These are phyloP conservation scores for Solanum sejunctum DNA, from an alignment of 257 asterid species.

Conservation along the genomic window DNA sequence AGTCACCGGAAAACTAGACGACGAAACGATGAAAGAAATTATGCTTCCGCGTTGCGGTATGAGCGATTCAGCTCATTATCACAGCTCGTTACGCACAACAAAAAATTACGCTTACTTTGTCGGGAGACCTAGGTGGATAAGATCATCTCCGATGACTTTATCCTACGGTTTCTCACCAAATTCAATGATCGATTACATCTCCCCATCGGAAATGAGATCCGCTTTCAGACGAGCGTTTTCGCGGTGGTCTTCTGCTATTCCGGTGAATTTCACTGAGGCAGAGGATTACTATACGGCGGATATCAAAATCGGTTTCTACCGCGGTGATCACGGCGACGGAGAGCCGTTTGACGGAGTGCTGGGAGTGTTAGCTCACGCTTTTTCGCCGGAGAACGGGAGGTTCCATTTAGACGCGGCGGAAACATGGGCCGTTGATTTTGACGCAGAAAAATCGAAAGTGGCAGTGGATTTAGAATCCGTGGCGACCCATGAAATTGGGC, in stretches of 20 bases:
- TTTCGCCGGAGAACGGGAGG: conserved; percentile 85
- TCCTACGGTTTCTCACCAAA: conserved; percentile 62
- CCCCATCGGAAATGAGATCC: conserved; percentile 13
- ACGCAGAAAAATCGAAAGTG: conserved; percentile 30
- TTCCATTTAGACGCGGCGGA: conserved; percentile 77
- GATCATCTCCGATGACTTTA: conserved; percentile 29
- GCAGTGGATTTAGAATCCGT: conserved; percentile 94
- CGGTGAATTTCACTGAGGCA: conserved; percentile 65
- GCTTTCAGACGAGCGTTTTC: conserved; percentile 40
- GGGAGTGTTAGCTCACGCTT: conserved; percentile 85
- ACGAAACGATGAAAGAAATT: conserved; percentile 34
- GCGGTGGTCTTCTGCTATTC: conserved; percentile 87
- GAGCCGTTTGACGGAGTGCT: conserved; percentile 69
- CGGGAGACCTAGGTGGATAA: conserved; percentile 58
- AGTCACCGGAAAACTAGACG: conserved; percentile 47
- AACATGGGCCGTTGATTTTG: conserved; percentile 72
- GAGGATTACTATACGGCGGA: conserved; percentile 39
- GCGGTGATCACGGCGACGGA: conserved; percentile 86
- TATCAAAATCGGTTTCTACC: conserved; percentile 65
- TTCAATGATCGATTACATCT: conserved; percentile 34
- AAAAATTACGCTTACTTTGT: conserved; percentile 39
- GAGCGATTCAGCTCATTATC: conserved; percentile 11
- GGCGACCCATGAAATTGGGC: conserved; percentile 93
- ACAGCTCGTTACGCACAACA: conserved; percentile 12
- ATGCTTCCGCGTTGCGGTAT: conserved; percentile 74